Percentiles rank a stretch among this genome's conserved stretches.
phyloP scores from a whole-genome alignment of 306 rosid species.

The Inga leiocalycina region DNA sequence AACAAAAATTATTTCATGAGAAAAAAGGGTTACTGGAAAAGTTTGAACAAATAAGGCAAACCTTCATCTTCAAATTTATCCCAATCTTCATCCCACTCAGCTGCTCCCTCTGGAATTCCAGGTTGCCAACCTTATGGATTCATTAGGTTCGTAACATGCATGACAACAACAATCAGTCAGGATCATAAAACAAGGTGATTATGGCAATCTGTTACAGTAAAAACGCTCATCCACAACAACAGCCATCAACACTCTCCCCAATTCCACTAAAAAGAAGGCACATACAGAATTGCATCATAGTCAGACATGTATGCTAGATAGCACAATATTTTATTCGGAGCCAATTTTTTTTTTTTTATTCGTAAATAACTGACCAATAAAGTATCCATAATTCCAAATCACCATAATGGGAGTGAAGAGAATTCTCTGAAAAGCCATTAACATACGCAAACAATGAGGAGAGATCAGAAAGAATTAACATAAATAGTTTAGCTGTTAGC shows the following conservation, averaged over 20 bases:
- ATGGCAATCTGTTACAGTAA: conserved; percentile 13
- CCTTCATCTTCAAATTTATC: conserved; percentile 99
- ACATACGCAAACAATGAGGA: neutral
- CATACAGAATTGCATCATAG: neutral
- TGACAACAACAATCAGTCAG: conserved; percentile 27
- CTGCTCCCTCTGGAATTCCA: conserved; percentile 75
- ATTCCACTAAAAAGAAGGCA: conserved; percentile 11
- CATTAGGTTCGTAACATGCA: conserved; percentile 37
- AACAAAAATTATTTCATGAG: conserved; percentile 10
- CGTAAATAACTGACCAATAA: neutral
- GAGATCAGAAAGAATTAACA: neutral
- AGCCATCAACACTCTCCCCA: neutral
- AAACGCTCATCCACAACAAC: conserved; percentile 5
- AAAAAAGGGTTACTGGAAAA: conserved; percentile 10
- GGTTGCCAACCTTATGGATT: conserved; percentile 88
- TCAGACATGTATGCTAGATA: neutral
- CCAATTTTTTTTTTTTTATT: neutral
- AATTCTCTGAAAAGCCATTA: neutral
- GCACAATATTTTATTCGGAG: neutral
- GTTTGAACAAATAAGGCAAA: conserved; percentile 32
- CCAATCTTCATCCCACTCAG: conserved; percentile 99
- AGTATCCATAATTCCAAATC: neutral
- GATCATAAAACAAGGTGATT: conserved; percentile 30
- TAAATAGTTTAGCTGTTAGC: conserved; percentile 16
- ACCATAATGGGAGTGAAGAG: neutral